Conservation (phyloP, 768 basidiomycete genomes). For the Xerocomus spinulosus region DNA sequence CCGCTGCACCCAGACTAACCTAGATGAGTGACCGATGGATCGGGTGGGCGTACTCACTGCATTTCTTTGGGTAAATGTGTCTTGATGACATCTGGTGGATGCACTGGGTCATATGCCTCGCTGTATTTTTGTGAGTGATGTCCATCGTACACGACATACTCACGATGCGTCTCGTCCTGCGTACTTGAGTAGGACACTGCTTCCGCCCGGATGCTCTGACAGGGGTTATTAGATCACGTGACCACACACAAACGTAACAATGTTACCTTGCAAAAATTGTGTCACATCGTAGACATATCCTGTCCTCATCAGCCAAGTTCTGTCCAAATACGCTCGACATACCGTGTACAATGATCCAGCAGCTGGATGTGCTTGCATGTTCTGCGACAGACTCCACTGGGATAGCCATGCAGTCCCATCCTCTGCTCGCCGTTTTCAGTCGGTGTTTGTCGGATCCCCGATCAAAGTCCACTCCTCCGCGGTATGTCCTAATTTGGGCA, state of each 20-base stretch:
- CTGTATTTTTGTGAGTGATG: slow-evolving; percentile 28
- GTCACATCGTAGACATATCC: slow-evolving; percentile 74
- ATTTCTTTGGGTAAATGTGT: slow-evolving; percentile 79
- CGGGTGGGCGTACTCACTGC: slow-evolving; percentile 45
- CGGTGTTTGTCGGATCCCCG: too few relatives aligned
- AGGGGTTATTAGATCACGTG: slow-evolving; percentile 27
- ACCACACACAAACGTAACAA: slow-evolving; percentile 35
- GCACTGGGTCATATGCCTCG: slow-evolving; percentile 78
- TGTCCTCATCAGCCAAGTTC: slow-evolving; percentile 64
- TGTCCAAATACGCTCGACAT: slow-evolving; percentile 32
- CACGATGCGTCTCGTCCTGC: slow-evolving; percentile 85
- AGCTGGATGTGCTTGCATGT: slow-evolving; percentile 52
- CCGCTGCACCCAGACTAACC: slow-evolving; percentile 62
- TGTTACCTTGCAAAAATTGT: slow-evolving; percentile 61
- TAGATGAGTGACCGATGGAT: slow-evolving; percentile 1
- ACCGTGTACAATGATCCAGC: slow-evolving; percentile 83
- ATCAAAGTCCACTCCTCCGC: too few relatives aligned
- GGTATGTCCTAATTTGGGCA: background rate
- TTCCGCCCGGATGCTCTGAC: slow-evolving; percentile 69
- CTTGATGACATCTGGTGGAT: slow-evolving; percentile 74
- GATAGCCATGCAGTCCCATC: too few relatives aligned
- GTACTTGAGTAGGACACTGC: slow-evolving; percentile 78
- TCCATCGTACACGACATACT: slow-evolving; percentile 15
- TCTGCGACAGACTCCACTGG: too few relatives aligned
- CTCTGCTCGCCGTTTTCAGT: too few relatives aligned